phyloP scores from a whole-genome alignment of 169 alveolate species.

The Cryptosporidium viatorum region DNA sequence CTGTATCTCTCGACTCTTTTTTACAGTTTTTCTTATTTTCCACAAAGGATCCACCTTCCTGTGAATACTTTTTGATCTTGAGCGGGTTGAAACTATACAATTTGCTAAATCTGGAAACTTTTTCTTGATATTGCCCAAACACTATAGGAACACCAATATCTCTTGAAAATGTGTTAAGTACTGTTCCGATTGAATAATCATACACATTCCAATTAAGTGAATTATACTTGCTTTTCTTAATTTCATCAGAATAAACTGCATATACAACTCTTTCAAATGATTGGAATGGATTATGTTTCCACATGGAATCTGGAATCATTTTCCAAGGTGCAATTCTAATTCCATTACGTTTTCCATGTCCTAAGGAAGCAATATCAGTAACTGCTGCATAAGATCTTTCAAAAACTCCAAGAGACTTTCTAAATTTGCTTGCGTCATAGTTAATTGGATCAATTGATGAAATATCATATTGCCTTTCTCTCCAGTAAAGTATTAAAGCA shows the following conservation, averaged over 20 bases:
- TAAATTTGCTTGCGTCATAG: slow-evolving; percentile 32
- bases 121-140: slow-evolving; percentile 60
- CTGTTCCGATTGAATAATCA: slow-evolving; percentile 45
- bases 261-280: slow-evolving; percentile 65
- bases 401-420: slow-evolving; percentile 40
- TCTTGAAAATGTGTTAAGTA: slow-evolving; percentile 55
- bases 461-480: slow-evolving; percentile 69
- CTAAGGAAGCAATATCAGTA: slow-evolving; percentile 68
- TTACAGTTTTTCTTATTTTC: not conserved
- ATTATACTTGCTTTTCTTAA: slow-evolving; percentile 41
- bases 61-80: slow-evolving; percentile 3
- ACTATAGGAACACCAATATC: slow-evolving; percentile 13
- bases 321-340: slow-evolving; percentile 67
- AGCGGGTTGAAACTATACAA: slow-evolving; percentile 32
- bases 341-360: slow-evolving; percentile 61
- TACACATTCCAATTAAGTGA: slow-evolving; percentile 54
- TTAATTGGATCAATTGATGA: slow-evolving; percentile 51
- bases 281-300: slow-evolving; percentile 60
- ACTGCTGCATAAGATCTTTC: slow-evolving; percentile 54
- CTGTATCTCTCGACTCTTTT: not conserved
- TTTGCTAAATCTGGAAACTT: slow-evolving; percentile 10
- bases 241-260: slow-evolving; percentile 47
- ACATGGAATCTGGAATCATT: slow-evolving; percentile 63
- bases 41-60: not conserved
- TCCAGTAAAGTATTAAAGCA: slow-evolving; percentile 43